Base-by-base conservation (phyloP, 2,329 filamentous ascomycete genomes). In the Exophiala alcalophila region DNA sequence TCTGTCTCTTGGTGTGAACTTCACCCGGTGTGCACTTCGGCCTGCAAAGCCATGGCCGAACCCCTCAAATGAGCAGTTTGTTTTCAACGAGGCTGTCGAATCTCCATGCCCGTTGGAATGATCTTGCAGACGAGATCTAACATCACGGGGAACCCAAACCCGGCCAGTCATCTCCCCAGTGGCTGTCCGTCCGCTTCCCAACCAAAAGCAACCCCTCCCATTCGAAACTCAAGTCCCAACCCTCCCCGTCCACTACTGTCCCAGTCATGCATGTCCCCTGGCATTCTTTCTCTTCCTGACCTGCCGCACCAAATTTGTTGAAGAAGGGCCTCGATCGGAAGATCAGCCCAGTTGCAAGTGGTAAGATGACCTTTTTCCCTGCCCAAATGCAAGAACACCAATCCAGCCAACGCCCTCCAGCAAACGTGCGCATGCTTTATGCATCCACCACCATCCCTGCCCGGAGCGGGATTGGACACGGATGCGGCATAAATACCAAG, bases 41-140 rank as follows among this genome's bases (percentile, higher is more conserved):
- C 8, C n/a, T n/a, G n/a, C n/a, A n/a, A n/a, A n/a, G n/a, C n/a
- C n/a, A n/a, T n/a, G n/a, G n/a, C n/a, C n/a, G n/a, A n/a, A n/a
- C n/a, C n/a, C n/a, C n/a, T n/a, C n/a, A n/a, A n/a, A n/a, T n/a
- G n/a, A n/a, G n/a, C n/a, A n/a, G n/a, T n/a, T n/a, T 28, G 9
- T 29, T 14, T 21, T 33, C 15, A 18, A 43, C 42, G 39, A 50
- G 47, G 47, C 47, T 50, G 38, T 36, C 42, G 14, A 43, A n/a
- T 28, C 18, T 37, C 15, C 25, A 28, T 14, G n/a, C 38, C 8
- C 23, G 8, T 14, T 21, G 15, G 33, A 45, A 24, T 19, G 21
- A 41, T 49, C 32, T 41, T 44, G 18, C 40, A 37, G 18, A 39
- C 21, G 19, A 30, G 34, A 37, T 35, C 31, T 27, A 21, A 37